phyloP scores from a whole-genome alignment of 805 yeast genomes.

The Starmerella ratchasimensis region DNA sequence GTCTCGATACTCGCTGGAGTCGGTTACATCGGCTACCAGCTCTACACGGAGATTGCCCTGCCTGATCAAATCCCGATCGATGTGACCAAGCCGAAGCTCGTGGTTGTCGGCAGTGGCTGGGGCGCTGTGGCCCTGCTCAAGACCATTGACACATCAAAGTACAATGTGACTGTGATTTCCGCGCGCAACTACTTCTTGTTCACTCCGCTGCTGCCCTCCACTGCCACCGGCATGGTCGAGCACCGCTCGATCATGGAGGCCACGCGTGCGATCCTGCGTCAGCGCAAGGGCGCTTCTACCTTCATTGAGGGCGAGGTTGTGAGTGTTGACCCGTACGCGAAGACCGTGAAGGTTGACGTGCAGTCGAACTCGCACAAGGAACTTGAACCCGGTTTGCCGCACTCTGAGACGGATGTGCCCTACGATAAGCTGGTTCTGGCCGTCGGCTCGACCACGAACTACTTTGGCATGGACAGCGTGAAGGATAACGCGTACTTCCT shows the following conservation, averaged over 20 bases:
- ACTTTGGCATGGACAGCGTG: constrained; percentile 92
- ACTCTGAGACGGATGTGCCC: constrained; percentile 35
- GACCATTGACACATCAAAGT: constrained; percentile 69
- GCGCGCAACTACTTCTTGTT: constrained; percentile 92
- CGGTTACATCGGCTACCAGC: constrained; percentile 46
- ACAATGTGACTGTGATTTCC: constrained; percentile 78
- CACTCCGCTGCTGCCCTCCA: constrained; percentile 90
- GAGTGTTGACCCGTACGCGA: constrained; percentile 58
- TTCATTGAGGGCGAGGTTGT: constrained; percentile 88
- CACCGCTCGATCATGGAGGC: constrained; percentile 87
- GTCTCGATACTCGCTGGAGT: constrained; percentile 29
- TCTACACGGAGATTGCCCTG: constrained; percentile 29
- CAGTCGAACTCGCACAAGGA: constrained; percentile 19
- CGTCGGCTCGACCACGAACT: constrained; percentile 90
- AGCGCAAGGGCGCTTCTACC: constrained; percentile 56
- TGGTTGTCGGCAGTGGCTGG: constrained; percentile 75
- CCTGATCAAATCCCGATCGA: constrained; percentile 33
- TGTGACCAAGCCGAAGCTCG: constrained; percentile 55
- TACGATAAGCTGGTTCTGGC: constrained; percentile 84
- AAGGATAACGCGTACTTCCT: constrained; percentile 70
- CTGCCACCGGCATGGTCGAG: constrained; percentile 88
- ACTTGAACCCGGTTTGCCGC: constrained; percentile 27
- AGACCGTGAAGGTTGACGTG: constrained; percentile 44
- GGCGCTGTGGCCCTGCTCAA: constrained; percentile 78
- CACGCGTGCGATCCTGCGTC: constrained; percentile 71